Evolutionary conservation across 768 basidiomycete species (phyloP), one percentile per base, ranked within the genome.

Genomic region (Amanita thiersii): DNA sequence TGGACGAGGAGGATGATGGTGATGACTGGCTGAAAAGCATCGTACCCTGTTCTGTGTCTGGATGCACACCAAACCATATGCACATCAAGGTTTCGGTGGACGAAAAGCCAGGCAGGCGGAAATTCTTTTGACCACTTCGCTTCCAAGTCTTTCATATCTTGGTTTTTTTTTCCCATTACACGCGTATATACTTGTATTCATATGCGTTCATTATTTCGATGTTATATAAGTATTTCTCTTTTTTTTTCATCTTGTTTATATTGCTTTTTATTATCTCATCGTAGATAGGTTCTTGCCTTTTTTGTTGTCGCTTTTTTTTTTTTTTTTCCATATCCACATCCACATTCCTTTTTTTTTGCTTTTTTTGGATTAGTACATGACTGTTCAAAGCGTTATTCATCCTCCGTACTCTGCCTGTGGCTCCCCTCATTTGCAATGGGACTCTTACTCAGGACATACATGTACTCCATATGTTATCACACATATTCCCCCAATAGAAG

Each of bases 21-120:
- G 94, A 99, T 56, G 72, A 81, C 50, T 99, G 96, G 96, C 54
- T 99, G 46, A 78, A 74, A 66, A 65, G 59, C 46, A 79, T 98
- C 50, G 68, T 62, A 31, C 64, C 80, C 15, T 94, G 91, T 57
- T 79, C 83, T 17, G 53, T 35, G 39, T 55, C 58, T 8, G 70
- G 66, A n/a, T 58, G 59, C 5, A 45, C 47, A 11, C 71, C 75
- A 24, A 60, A 59, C 19, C 89, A 92, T 60, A 55, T 64, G 37
- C 89, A 92, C 60, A 76, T 83, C 56, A 83, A 81, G 65, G 79
- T 88, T 37, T 58, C 69, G 32, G 66, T 75, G 28, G 83, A 88
- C 44, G 88, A 88, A 59, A 89, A 74, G 58, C 52, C 59, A 25
- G 60, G 62, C 47, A 89, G 84, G 67, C 73, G 75, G 57, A 72